Evolutionary conservation across 257 asterid species (phyloP).

Genomic region (Nicotiana otophora): DNA sequence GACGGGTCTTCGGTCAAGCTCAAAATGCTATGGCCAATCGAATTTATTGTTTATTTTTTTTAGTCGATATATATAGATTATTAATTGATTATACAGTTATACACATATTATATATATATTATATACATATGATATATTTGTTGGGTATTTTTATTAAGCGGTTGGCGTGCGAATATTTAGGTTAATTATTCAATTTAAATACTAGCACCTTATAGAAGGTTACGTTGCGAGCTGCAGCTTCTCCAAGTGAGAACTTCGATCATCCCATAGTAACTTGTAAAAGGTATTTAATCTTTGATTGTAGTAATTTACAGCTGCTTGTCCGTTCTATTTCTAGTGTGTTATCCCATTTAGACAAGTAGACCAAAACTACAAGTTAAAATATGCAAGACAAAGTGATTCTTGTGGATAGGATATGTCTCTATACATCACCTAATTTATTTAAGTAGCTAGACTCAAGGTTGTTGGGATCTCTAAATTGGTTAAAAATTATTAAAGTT

Average conservation of each 20-base stretch:
- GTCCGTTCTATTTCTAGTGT: neutral
- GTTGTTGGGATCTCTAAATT: conserved; percentile 3
- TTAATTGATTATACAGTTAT: too few relatives aligned
- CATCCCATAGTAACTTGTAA: neutral
- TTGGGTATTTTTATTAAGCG: too few relatives aligned
- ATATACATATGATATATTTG: too few relatives aligned
- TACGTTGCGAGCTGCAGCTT: too few relatives aligned
- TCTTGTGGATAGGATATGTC: neutral
- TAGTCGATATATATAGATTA: too few relatives aligned
- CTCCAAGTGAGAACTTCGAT: neutral
- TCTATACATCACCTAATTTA: neutral
- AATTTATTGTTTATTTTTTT: too few relatives aligned
- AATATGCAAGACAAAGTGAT: neutral
- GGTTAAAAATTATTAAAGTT: neutral
- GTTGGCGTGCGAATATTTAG: too few relatives aligned
- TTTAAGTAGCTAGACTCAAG: neutral
- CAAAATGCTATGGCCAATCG: too few relatives aligned
- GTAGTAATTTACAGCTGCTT: neutral
- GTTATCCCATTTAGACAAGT: neutral
- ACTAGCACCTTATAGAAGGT: too few relatives aligned
- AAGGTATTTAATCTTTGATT: neutral
- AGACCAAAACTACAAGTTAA: neutral
- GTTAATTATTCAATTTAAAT: too few relatives aligned
- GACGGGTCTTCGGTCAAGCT: too few relatives aligned
- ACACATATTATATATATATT: too few relatives aligned